Evolutionary conservation across 495 filamentous ascomycete species (phyloP).

Genomic region (Penicillium steckii): DNA sequence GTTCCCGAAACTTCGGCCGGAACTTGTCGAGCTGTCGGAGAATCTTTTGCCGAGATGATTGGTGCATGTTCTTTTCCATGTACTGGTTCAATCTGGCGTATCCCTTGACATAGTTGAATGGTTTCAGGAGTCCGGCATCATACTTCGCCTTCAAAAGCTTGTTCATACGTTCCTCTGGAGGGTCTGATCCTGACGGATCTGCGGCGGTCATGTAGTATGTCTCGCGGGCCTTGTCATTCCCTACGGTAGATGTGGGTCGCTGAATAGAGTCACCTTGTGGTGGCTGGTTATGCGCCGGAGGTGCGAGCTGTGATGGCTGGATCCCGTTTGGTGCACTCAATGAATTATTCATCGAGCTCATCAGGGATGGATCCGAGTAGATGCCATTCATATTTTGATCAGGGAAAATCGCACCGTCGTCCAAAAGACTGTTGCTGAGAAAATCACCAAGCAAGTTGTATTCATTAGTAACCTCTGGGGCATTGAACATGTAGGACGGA

Average conservation of each 20-base stretch:
- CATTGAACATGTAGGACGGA: constrained; percentile 92
- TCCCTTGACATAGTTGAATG: constrained; percentile 97
- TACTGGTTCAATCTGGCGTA: constrained; percentile 86
- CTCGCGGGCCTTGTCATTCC: constrained; percentile 80
- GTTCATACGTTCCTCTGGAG: constrained; percentile 92
- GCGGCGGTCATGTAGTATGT: constrained; percentile 95
- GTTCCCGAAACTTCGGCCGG: constrained; percentile 91
- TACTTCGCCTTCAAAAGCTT: constrained; percentile 93
- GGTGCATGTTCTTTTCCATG: constrained; percentile 83
- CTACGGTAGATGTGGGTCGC: constrained; percentile 56
- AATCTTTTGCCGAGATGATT: constrained; percentile 79
- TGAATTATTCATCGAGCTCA: constrained; percentile 48
- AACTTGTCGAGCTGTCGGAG: constrained; percentile 87
- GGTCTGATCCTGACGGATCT: constrained; percentile 87
- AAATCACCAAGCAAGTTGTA: constrained; percentile 97
- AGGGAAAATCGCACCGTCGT: constrained; percentile 67
- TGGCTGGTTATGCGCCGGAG: constrained; percentile 40
- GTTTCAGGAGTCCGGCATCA: constrained; percentile 88
- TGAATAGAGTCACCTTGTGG: constrained; percentile 57
- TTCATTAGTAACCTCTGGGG: constrained; percentile 90
- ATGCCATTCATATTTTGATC: constrained; percentile 59
- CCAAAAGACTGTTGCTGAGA: constrained; percentile 80
- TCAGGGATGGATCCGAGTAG: constrained; percentile 55
- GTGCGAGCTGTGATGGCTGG: constrained; percentile 36
- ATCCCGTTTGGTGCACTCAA: constrained; percentile 32